These are phyloP conservation scores for Podospora pseudoanserina DNA, from an alignment of 495 filamentous ascomycete genomes.

Conservation along the genomic window DNA sequence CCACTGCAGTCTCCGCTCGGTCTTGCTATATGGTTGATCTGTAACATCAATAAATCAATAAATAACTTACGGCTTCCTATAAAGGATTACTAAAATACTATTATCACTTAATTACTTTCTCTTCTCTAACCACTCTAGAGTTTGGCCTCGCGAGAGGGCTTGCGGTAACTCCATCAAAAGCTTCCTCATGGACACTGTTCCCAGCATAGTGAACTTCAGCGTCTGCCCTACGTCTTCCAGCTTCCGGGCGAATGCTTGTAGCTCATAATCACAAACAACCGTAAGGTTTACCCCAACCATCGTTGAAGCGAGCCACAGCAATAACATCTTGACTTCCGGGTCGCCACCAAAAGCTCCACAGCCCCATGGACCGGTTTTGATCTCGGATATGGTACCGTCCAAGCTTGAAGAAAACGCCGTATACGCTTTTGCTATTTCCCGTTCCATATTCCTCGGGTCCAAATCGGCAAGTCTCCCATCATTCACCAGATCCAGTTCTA, in stretches of 20 bases:
- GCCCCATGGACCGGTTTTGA: slow-evolving; percentile 28
- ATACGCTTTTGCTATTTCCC: slow-evolving; percentile 24
- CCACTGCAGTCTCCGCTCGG: too few relatives aligned
- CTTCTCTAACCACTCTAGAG: not conserved
- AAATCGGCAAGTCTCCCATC: slow-evolving; percentile 21
- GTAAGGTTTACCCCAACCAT: slow-evolving; percentile 16
- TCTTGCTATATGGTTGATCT: too few relatives aligned
- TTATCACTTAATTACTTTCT: too few relatives aligned
- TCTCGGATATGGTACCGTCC: not conserved
- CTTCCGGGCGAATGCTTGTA: not conserved
- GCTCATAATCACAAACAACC: slow-evolving; percentile 17
- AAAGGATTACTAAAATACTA: too few relatives aligned
- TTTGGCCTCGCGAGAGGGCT: not conserved
- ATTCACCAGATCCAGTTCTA: slow-evolving; percentile 26
- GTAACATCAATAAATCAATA: too few relatives aligned
- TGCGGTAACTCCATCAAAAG: not conserved
- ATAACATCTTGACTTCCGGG: slow-evolving; percentile 26
- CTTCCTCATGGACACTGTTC: not conserved
- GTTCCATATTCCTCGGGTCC: slow-evolving; percentile 13
- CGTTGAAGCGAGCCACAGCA: slow-evolving; percentile 30
- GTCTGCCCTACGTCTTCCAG: not conserved
- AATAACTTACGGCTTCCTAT: too few relatives aligned
- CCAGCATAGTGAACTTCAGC: not conserved
- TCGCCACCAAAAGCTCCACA: slow-evolving; percentile 31
- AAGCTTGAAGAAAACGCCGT: slow-evolving; percentile 20